Evolutionary conservation across 2,329 filamentous ascomycete species (phyloP), one percentile per base, ranked within the genome.

Genomic region (Phyllosticta citribraziliensis): DNA sequence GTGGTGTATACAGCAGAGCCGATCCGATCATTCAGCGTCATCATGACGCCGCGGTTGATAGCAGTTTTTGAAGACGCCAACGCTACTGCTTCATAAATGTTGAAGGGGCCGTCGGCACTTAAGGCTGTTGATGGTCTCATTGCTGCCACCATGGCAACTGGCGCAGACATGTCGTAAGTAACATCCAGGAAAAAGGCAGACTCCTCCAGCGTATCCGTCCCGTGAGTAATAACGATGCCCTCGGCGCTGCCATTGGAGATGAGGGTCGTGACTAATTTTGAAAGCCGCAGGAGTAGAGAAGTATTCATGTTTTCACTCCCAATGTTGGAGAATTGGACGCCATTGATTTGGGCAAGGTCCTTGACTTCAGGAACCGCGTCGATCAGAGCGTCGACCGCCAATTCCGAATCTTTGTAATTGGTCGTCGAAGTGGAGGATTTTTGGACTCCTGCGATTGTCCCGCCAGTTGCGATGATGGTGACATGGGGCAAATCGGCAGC

Each of bases 121-220:
- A 86, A 76, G 11, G 83, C 83, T 0, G 84, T 85, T 0, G 83
- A 80, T 4, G 84, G 84, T 10, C 84, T 76, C 84, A 87, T 87
- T 19, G 84, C 79, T 5, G 84, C 84, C 1, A 84, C 84, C 22
- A 84, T 67, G 3, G 86, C 78, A 5, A 87, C 76, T 0, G 84
- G 84, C 69, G 87, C 86, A 27, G 76, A 75, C 52, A 78, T 82
- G 65, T 79, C 78, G 33, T 85, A 69, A 0, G 82, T 84, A 3
- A 82, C 71, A 64, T 86, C 81, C 9, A 87, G 73, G 73, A 85
- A 86, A 74, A 86, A 86, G 9, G 83, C 81, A 0, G 81, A 80
- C 70, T 87, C 84, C 66, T 86, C 84, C 1, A 87, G 75, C 0
- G 82, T 85, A 66, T 88, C 85, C 9, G 85, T 87, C 55, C 85